Evolutionary conservation across 345 rosid species (phyloP), one percentile per base, ranked within the genome.

Genomic region (Sonneratia caseolaris): DNA sequence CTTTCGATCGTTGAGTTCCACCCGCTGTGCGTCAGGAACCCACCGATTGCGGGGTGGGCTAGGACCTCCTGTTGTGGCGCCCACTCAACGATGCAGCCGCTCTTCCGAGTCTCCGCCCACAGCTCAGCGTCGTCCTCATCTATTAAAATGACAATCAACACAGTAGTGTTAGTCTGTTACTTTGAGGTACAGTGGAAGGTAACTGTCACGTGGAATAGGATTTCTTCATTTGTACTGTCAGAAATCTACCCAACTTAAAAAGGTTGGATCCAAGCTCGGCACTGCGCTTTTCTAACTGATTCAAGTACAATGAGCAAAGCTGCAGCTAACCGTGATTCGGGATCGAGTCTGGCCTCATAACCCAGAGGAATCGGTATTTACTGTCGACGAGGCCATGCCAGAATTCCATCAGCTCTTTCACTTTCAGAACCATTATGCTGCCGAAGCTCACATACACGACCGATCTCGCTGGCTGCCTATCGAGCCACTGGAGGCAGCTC

Each of bases 1-100:
- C 92, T 85, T 76, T 93, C 98, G 74, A 91, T 14, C 0, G 91
- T 90, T 1, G 96, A 93, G 81, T 93, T 93, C 96, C 97, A 86
- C 13, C 96, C 92, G 56, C 83, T 79, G 40, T 89, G 96, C 0
- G 96, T 89, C 55, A 88, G 71, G 62, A 93, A 89, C 32, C 87
- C 91, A 10, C 87, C 91, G 0, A 84, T 40, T 0, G 98, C 84
- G 7, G 36, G 45, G 76, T 91, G 97, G 7, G 64, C 51, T 47
- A 85, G 65, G 7, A 83, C 88, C 74, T 85, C 80, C 38, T 85
- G 84, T 57, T 87, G 87, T 0, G 87, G 82, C 3, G 74, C 78
- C 86, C 86, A 85, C 13, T 64, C 69, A 40, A 78, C 81, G 48
- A 84, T 22, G 16, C 67, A 59, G 12, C 79, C 79, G 22, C 75